Conservation (phyloP, 345 rosid genomes). For the Stellera chamaejasme region DNA sequence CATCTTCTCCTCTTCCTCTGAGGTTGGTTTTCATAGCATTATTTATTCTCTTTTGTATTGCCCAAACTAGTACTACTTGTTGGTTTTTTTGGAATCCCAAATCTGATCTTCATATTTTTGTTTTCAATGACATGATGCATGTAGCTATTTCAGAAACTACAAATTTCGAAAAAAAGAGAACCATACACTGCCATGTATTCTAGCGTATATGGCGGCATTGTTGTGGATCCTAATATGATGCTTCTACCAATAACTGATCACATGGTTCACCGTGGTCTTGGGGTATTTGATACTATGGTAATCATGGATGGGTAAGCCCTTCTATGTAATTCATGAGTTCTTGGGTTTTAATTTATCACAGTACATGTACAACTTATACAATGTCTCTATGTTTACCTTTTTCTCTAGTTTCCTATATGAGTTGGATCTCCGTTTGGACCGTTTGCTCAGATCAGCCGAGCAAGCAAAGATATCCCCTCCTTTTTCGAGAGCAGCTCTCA, state of each 20-base stretch:
- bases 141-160: conserved; percentile 43
- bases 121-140: too few relatives aligned
- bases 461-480: conserved; percentile 47
- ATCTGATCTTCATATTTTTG: too few relatives aligned
- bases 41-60: not conserved
- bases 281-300: conserved; percentile 63
- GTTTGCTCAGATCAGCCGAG: conserved; percentile 51
- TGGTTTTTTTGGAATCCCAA: too few relatives aligned
- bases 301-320: conserved; percentile 46
- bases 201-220: conserved; percentile 51
- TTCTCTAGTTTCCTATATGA: conserved; percentile 46
- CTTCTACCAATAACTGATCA: conserved; percentile 70
- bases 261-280: conserved; percentile 73
- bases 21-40: conserved; percentile 29
- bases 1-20: conserved; percentile 54
- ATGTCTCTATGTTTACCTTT: not conserved
- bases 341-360: too few relatives aligned
- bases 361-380: not conserved
- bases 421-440: conserved; percentile 55
- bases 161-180: conserved; percentile 39
- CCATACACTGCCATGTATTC: conserved; percentile 74
- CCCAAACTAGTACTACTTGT: conserved; percentile 16
- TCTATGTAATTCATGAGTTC: not conserved
- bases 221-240: conserved; percentile 66
- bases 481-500: conserved; percentile 42